Evolutionary conservation across 192 early-diverging fungal genomes (phyloP), one percentile per base, ranked within the genome.

Genomic region (Umbelopsis sp.): DNA sequence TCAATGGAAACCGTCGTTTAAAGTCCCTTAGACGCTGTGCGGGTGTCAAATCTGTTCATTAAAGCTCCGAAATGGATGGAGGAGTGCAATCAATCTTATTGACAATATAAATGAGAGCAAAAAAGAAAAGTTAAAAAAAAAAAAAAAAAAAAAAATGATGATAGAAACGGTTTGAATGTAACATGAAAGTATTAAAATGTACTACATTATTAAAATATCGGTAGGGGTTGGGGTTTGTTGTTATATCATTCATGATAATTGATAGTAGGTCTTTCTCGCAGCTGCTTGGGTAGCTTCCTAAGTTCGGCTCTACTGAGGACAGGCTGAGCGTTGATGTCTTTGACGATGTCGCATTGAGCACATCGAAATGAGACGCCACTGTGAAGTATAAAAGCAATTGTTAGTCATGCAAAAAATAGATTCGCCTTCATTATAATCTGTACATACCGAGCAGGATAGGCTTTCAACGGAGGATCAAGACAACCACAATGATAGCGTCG

Each of bases 181-280:
- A 41, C 37, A 41, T 41, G 37, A 41, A 10, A 41, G 10, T 41
- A 41, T 41, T 41, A 41, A 10, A 41, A 41, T 1, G 37, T 41
- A 41, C 37, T 41, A 52, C 25, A 52, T 52, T 52, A 52, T 52
- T 25, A 25, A 23, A 25, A 25, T 21, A 25, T 13, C 12, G 52
- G 27, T 30, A 3, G 1, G 27, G 27, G 27, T n/a, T 1, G 6
- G 7, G 18, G 25, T 12, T 27, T 6, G 53, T 4, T 33, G 10
- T 11, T 13, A 58, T 58, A 15, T 66, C 25, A 66, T 46, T 47
- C 65, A 30, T 66, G 65, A 22, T 66, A 66, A 66, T 66, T 48
- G n/a, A 66, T 66, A 46, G 16, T 11, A 13, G 12, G 18, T 45
- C 46, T 8, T 66, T 66, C n/a, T 30, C 65, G 13, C 21, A 66